Base-by-base conservation (phyloP, 2,329 filamentous ascomycete genomes). In the Penicillium sp. region DNA sequence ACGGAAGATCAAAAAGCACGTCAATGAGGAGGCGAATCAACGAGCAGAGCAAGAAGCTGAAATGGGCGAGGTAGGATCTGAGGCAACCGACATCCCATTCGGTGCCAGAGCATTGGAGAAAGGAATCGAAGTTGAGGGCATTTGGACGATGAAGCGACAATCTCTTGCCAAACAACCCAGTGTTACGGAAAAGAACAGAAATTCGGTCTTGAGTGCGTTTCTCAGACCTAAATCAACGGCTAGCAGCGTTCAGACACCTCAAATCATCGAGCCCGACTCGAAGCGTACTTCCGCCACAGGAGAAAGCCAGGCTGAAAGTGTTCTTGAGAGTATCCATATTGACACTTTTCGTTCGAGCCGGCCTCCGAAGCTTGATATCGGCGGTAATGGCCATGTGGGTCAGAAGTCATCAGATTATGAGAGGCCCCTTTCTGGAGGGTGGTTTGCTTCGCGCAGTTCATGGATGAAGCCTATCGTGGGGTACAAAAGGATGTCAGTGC, bases 71-170 rank as follows among this genome's bases (percentile, higher is more conserved):
- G 74, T 87, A 81, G 64, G 87, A 82, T 70, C 70, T 30, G 78
- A 76, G 65, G 76, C 77, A 52, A 82, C 86, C 55, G 89, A 91
- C 9, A 86, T 96, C 41, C 93, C 92, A 0, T 97, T 97, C 71
- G 93, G 94, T 21, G 87, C 95, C 57, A 88, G 91, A 68, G 93
- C 93, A 7, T 86, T 97, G 51, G 90, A 97, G 74, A 90, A 86
- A 68, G 93, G 93, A 6, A 83, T 96, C 48, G 86, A 94, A 73
- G 86, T 96, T 7, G 91, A 96, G 66, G 93, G 92, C 4, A 93
- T 97, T 55, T 92, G 90, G 89, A 87, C 91, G 54, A 89, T 87
- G 26, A 80, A 81, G 56, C 81, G 82, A 29, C 78, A 71, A 56
- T 76, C 74, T 5, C 19, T 49, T 21, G 69, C 67, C 29, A 75